Conservation (phyloP, 208 protist species). For the Trypanosoma avium region DNA sequence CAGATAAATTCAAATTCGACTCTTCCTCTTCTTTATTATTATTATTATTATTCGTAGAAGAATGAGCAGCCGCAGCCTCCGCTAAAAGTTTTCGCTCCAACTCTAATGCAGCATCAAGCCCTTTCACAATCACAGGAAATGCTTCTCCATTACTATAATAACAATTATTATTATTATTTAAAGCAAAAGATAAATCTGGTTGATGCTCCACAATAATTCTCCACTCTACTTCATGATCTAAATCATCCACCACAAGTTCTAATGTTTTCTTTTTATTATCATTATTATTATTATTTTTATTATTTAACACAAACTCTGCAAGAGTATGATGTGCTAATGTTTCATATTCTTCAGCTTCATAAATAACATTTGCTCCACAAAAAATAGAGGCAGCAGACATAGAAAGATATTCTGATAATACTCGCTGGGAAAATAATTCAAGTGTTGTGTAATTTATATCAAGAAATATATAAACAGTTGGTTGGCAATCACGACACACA, state of each 20-base stretch:
- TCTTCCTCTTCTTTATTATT: slow-evolving; percentile 14
- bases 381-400: slow-evolving; percentile 54
- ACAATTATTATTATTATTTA: no score
- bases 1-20: slow-evolving; percentile 1
- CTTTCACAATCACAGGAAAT: slow-evolving; percentile 29
- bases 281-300: slow-evolving; percentile 27
- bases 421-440: slow-evolving; percentile 32
- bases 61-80: neutral
- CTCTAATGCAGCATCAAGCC: slow-evolving; percentile 30
- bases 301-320: no score
- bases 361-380: slow-evolving; percentile 46
- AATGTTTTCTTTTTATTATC: slow-evolving; percentile 20
- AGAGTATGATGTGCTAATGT: no score
- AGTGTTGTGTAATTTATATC: slow-evolving; percentile 40
- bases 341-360: slow-evolving; percentile 82
- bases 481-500: slow-evolving; percentile 56
- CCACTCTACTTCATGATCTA: slow-evolving; percentile 73
- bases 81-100: slow-evolving; percentile 8
- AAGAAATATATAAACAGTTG: slow-evolving; percentile 41
- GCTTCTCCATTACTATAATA: no score
- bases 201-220: slow-evolving; percentile 33
- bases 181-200: neutral
- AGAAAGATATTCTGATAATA: slow-evolving; percentile 34
- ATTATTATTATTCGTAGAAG: neutral
- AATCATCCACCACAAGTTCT: slow-evolving; percentile 51